Evolutionary conservation across 2,329 filamentous ascomycete genomes (phyloP), one percentile per base, ranked within the genome.

Genomic region (Cytospora leucostoma): DNA sequence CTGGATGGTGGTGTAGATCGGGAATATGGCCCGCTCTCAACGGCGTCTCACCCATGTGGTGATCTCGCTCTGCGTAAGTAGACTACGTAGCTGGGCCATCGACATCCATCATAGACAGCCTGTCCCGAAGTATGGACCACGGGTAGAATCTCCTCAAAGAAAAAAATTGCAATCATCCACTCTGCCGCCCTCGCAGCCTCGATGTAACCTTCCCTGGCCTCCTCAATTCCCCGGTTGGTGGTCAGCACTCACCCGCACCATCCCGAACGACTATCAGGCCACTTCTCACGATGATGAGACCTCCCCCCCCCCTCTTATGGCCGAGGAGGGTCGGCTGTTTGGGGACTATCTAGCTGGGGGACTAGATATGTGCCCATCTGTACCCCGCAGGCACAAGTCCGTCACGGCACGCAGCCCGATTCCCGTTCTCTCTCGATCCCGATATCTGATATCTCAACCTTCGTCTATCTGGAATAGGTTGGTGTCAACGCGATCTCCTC

Each of bases 161-260:
- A 13, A 13, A 44, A 33, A 32, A 4, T 8, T 40, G 40, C 52
- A 33, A 40, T 37, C 27, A n/a, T 13, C 56, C 52, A 38, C 50
- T 54, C 32, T 56, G 61, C 61, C 40, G 56, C 52, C 52, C n/a
- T 61, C 52, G 40, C 40, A 51, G 40, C 52, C n/a, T 61, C 52
- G 40, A 56, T 63, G 57, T 60, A 44, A 63, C 62, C 40, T 51
- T 19, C 32, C n/a, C 51, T 35, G 47, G 19, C 51, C 49, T n/a
- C 40, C 33, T 40, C 38, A 15, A 44, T 44, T 21, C 19, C 35
- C 35, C 38, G 58, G 37, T 47, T 17, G 50, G 21, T 49, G 27
- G 32, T 33, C 51, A 60, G 11, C 21, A 34, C 27, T 15, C 27
- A 27, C 27, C 21, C 44, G 58, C 50, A 60, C 32, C 58, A 47